Evolutionary conservation across 176 grass and related monocot genomes (phyloP).

Genomic region (Eremochloa ophiuroides): DNA sequence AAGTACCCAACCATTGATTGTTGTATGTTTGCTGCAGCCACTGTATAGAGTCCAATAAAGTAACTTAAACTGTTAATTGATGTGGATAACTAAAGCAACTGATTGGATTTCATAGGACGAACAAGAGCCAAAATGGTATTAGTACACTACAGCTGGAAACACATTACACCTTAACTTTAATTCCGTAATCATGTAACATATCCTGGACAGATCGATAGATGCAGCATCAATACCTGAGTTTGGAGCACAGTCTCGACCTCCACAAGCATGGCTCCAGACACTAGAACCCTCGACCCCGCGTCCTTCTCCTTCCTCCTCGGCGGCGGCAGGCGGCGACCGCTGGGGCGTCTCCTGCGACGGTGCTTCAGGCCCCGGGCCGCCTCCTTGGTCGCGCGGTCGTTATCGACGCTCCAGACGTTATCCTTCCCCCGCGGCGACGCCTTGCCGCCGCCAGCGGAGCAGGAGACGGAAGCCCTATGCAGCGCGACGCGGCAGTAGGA

Average conservation of each 20-base stretch:
- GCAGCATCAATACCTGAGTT: constrained; percentile 53
- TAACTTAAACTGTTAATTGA: background rate
- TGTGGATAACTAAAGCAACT: background rate
- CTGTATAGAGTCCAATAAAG: background rate
- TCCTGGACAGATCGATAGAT: background rate
- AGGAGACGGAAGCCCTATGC: constrained; percentile 19
- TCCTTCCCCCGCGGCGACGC: constrained; percentile 59
- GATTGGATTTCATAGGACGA: background rate
- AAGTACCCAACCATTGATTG: background rate
- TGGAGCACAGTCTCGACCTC: constrained; percentile 94
- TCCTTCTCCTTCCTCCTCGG: constrained; percentile 37
- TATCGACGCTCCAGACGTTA: constrained; percentile 94
- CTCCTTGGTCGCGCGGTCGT: constrained; percentile 43
- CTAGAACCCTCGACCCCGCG: constrained; percentile 45
- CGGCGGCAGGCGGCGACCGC: constrained; percentile 13
- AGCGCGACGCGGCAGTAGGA: background rate
- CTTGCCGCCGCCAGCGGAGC: constrained; percentile 25
- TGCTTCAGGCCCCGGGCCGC: constrained; percentile 7
- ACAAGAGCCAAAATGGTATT: background rate
- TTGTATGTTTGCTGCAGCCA: background rate
- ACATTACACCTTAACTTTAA: background rate
- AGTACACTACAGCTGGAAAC: background rate
- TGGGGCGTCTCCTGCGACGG: constrained; percentile 23
- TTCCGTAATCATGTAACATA: background rate
- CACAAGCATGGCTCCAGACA: constrained; percentile 84